These are phyloP conservation scores for Aureobasidium leucospermi DNA, from an alignment of 2,329 filamentous ascomycete genomes.

Conservation along the genomic window DNA sequence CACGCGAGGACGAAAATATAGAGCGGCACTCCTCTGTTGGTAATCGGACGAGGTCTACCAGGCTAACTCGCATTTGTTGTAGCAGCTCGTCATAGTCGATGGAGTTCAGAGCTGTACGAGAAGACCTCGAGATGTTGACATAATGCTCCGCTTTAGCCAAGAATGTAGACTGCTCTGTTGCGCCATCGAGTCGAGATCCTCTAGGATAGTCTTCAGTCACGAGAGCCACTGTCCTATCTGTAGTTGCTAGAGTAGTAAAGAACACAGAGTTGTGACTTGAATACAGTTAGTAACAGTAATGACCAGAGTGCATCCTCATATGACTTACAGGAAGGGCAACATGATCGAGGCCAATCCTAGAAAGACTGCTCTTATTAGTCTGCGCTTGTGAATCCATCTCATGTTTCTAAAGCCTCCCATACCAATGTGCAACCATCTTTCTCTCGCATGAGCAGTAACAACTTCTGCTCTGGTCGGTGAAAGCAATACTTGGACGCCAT, in stretches of 20 bases:
- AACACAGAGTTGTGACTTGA: neutral
- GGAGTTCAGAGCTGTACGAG: neutral
- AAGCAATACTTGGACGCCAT: neutral
- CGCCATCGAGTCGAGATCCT: neutral
- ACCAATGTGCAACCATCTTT: slow-evolving; percentile 1
- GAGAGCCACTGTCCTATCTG: neutral
- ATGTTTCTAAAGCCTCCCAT: neutral
- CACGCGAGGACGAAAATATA: neutral
- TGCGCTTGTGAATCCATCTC: neutral
- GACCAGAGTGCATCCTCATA: neutral
- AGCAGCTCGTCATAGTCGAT: neutral
- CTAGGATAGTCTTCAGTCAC: neutral
- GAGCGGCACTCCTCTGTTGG: neutral
- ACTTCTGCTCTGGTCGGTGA: neutral
- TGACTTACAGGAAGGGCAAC: neutral
- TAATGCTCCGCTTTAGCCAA: neutral
- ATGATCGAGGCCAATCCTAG: neutral
- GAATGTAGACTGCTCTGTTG: neutral
- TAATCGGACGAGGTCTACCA: neutral
- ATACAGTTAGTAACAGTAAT: neutral
- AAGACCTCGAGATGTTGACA: neutral
- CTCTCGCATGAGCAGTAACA: neutral
- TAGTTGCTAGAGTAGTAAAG: neutral
- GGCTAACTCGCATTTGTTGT: neutral
- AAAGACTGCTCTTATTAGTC: neutral